These are phyloP conservation scores for Phytophthora cajani DNA, from an alignment of 352 stramenopile genomes.

Conservation along the genomic window DNA sequence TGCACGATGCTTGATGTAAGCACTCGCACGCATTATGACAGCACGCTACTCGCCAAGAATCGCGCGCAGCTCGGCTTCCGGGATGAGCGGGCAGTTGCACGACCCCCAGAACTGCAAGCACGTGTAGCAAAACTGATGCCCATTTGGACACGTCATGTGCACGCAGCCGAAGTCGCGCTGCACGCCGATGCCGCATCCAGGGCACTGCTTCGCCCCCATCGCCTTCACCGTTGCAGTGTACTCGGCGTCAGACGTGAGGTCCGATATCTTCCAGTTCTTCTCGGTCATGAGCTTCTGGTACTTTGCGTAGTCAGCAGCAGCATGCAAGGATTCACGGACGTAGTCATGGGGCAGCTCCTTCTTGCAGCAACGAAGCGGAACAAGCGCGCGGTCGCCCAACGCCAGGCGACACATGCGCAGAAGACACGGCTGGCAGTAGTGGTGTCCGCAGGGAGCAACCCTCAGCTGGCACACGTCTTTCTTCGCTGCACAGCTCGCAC, in stretches of 20 bases:
- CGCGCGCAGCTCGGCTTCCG: conserved; percentile 49
- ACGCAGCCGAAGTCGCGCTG: conserved; percentile 78
- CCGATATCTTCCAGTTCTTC: conserved; percentile 62
- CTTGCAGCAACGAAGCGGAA: conserved; percentile 74
- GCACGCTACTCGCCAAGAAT: conserved; percentile 61
- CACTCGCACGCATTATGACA: not conserved
- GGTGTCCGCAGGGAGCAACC: conserved; percentile 63
- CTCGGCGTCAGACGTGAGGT: conserved; percentile 68
- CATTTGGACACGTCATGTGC: conserved; percentile 78
- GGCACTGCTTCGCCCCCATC: conserved; percentile 74
- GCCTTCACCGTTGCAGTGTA: conserved; percentile 54
- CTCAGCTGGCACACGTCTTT: conserved; percentile 29
- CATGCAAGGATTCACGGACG: conserved; percentile 46
- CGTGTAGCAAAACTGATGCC: conserved; percentile 83
- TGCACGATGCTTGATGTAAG: not conserved
- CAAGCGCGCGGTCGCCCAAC: conserved; percentile 62
- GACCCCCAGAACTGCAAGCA: conserved; percentile 59
- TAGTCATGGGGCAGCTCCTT: conserved; percentile 75
- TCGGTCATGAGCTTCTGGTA: conserved; percentile 60
- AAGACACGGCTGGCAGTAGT: conserved; percentile 65
- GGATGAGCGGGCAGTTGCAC: conserved; percentile 69
- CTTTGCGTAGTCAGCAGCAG: conserved; percentile 37
- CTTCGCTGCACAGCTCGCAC: conserved; percentile 48
- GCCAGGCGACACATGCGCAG: conserved; percentile 64
- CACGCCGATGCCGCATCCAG: conserved; percentile 76